These are phyloP conservation scores for Herpetospermum pedunculosum DNA, from an alignment of 306 rosid species.

Conservation along the genomic window DNA sequence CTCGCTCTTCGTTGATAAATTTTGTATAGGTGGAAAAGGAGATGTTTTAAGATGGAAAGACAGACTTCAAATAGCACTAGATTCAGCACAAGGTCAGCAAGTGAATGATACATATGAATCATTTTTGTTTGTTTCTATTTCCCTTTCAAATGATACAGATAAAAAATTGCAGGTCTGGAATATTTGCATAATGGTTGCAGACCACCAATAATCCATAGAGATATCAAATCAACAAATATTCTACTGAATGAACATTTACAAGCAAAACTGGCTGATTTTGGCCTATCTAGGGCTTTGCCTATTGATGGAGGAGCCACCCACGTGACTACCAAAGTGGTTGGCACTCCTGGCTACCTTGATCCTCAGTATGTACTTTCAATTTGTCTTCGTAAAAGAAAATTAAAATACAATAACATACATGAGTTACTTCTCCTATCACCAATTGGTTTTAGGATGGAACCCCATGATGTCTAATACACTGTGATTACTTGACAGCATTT, in stretches of 20 bases:
- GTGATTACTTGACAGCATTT: not conserved
- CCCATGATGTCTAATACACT: too few relatives aligned
- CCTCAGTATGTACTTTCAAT: not conserved
- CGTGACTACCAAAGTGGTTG: not conserved
- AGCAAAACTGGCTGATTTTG: not conserved
- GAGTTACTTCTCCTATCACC: too few relatives aligned
- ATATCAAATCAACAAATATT: not conserved
- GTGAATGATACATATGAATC: too few relatives aligned
- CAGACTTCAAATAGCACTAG: constrained; percentile 2
- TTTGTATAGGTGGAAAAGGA: not conserved
- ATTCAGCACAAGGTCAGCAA: not conserved
- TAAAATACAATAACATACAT: not conserved
- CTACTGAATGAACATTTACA: not conserved
- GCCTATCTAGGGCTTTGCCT: not conserved
- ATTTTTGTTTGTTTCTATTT: too few relatives aligned
- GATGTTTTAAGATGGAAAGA: constrained; percentile 1
- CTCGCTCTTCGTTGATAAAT: too few relatives aligned
- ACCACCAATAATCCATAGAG: not conserved
- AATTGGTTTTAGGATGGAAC: too few relatives aligned
- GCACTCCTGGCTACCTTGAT: not conserved
- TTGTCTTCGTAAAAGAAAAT: not conserved
- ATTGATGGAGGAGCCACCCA: not conserved
- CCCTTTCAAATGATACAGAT: too few relatives aligned
- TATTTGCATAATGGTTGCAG: not conserved
- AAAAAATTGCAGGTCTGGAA: not conserved